Evolutionary conservation across 768 basidiomycete genomes (phyloP).

Genomic region (Vishniacozyma victoriae): DNA sequence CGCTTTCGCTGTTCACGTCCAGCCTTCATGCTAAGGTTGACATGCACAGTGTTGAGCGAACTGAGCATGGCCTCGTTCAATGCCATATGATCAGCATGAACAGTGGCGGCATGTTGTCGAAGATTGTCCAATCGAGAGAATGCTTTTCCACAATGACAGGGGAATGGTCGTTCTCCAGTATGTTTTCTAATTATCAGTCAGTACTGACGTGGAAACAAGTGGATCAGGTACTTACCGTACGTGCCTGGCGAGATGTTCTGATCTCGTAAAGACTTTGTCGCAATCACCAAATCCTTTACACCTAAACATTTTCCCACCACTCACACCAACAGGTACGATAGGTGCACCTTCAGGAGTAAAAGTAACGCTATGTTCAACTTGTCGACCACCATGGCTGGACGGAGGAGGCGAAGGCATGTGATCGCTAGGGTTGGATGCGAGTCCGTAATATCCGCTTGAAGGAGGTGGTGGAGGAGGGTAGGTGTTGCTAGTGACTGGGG

Average conservation of each 20-base stretch:
- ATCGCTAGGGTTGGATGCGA: constrained; percentile 9
- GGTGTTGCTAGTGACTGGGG: constrained; percentile 15
- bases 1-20: constrained; percentile 41
- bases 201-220: constrained; percentile 6
- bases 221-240: constrained; percentile 62
- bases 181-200: constrained; percentile 65
- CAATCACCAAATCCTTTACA: constrained; percentile 93
- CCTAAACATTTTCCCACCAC: constrained; percentile 72
- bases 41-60: constrained; percentile 43
- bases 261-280: constrained; percentile 91
- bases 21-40: constrained; percentile 41
- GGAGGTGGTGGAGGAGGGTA: constrained; percentile 30
- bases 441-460: constrained; percentile 28
- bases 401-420: constrained; percentile 35
- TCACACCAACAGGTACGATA: constrained; percentile 36
- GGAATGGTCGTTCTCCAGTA: constrained; percentile 93
- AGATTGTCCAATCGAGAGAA: constrained; percentile 96
- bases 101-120: constrained; percentile 93
- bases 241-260: constrained; percentile 92
- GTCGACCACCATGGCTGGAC: constrained; percentile 16
- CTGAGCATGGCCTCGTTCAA: constrained; percentile 44
- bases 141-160: constrained; percentile 90
- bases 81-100: constrained; percentile 74
- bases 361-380: constrained; percentile 14
- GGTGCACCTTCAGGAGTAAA: constrained; percentile 39